Evolutionary conservation across 306 rosid genomes (phyloP), one percentile per base, ranked within the genome.

Genomic region (Vigna reflexopilosa): DNA sequence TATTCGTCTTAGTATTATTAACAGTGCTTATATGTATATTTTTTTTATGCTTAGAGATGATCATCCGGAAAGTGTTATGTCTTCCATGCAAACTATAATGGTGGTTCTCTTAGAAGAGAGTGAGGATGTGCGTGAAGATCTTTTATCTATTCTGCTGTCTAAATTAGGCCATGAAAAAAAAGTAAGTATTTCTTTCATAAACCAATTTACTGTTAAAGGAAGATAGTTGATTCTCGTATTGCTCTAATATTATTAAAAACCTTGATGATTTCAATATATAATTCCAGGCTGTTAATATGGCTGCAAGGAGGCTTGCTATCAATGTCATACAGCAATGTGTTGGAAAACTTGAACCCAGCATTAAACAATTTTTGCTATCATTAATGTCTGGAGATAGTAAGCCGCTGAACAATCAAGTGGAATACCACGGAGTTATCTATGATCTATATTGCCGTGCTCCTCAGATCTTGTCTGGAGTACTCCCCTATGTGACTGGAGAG

Each of bases 251-350:
- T 47, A 58, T 48, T 30, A 30, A 61, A 47, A 66, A 75, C 68
- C 40, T 48, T 73, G 71, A 69, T 54, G 50, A 13, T 79, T 59
- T 67, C 57, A 14, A 68, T 44, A 61, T 79, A 83, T 63, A 56
- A 77, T 88, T 84, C 77, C 92, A 96, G 99, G 96, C 83, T 77
- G 71, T 90, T 81, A 85, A 89, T 84, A 72, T 73, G 89, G 97
- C 98, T 84, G 94, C 97, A 57, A 96, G 96, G 92, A 93, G 79
- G 91, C 94, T 96, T 83, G 94, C 96, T n/a, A 96, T 96, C 98
- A 91, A 90, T 87, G 98, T 96, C 82, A 84, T 96, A 91, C 89
- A 85, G 61, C 89, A 89, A 40, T 91, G 90, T 15, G 91, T 87
- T 2, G 99, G 81, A 83, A 93, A 91, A 83, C 99, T 96, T 82